Conservation (phyloP, 306 rosid species). For the Senna siamea region DNA sequence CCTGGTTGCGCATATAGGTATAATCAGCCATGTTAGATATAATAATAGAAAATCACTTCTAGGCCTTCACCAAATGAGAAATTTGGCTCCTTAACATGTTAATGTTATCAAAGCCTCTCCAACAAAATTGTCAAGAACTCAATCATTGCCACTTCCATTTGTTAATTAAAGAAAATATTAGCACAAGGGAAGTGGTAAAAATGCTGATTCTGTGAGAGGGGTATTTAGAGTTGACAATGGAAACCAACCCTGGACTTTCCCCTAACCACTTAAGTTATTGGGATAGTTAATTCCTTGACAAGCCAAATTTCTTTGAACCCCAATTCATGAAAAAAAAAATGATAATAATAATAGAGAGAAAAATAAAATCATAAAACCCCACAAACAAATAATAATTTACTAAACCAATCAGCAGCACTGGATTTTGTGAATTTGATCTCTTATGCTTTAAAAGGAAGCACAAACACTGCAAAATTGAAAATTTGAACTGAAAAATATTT, state of each 20-base stretch:
- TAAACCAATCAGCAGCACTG: background rate
- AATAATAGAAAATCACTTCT: background rate
- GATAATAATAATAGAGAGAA: background rate
- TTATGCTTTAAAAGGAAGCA: background rate
- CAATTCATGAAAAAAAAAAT: background rate
- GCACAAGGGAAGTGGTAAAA: background rate
- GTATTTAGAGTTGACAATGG: background rate
- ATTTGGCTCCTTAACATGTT: background rate
- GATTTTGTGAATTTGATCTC: background rate
- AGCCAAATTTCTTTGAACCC: constrained; percentile 20
- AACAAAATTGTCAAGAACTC: background rate
- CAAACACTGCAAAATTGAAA: background rate
- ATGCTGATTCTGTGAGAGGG: background rate
- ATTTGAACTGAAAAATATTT: background rate
- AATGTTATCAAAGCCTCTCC: background rate
- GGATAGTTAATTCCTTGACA: background rate
- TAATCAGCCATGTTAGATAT: background rate
- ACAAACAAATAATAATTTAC: constrained; percentile 16
- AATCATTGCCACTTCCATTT: background rate
- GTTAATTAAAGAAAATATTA: background rate
- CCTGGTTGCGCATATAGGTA: constrained; percentile 54
- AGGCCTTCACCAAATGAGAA: background rate
- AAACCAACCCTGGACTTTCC: background rate
- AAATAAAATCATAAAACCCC: constrained; percentile 21
- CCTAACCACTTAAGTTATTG: background rate